Conservation (phyloP, 352 stramenopile species). For the Detonula confervacea region DNA sequence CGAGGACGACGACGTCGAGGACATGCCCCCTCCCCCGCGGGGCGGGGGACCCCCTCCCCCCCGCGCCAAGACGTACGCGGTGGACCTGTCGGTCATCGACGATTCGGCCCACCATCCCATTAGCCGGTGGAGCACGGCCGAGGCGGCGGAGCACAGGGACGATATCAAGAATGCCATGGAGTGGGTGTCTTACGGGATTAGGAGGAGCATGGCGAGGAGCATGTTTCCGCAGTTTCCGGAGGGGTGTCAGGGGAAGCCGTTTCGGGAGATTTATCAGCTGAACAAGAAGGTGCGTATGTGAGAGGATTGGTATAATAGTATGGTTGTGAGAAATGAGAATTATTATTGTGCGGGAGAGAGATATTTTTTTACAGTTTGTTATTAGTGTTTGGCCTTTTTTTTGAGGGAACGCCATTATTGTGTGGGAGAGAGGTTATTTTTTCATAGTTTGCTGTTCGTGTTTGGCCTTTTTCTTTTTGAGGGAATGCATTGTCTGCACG, state of each 20-base stretch:
- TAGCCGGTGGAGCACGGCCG: constrained; percentile 32
- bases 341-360: neutral
- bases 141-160: constrained; percentile 50
- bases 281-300: constrained; percentile 81
- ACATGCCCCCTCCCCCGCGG: neutral
- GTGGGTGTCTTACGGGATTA: constrained; percentile 63
- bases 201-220: constrained; percentile 73
- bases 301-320: neutral
- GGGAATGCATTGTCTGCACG: too few species aligned
- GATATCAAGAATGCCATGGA: constrained; percentile 66
- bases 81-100: constrained; percentile 55
- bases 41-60: neutral
- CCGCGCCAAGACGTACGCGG: constrained; percentile 54
- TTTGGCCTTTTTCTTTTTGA: too few species aligned
- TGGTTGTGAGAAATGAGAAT: neutral
- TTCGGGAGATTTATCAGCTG: constrained; percentile 85
- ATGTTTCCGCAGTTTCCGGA: constrained; percentile 85
- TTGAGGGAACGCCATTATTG: too few species aligned
- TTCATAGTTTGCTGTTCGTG: too few species aligned
- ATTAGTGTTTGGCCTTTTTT: too few species aligned
- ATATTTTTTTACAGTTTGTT: too few species aligned
- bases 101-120: constrained; percentile 49
- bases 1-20: constrained; percentile 53
- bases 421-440: too few species aligned
- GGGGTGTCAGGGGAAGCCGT: constrained; percentile 76